Conservation (phyloP, 2,329 filamentous ascomycete genomes). For the Lasiodiplodia hormozganensis region DNA sequence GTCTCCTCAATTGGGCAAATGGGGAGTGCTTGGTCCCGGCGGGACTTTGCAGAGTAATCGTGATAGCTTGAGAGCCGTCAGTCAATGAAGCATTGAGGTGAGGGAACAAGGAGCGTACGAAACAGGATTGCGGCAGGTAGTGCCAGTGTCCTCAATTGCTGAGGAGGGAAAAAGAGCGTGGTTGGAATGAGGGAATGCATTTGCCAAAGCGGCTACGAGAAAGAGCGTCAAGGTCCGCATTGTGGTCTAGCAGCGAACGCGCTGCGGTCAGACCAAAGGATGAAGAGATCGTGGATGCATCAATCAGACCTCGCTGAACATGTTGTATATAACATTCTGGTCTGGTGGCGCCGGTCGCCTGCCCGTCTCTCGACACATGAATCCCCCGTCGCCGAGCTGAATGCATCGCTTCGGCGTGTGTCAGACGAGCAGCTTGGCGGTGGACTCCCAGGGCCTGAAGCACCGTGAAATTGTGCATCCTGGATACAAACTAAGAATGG, state of each 20-base stretch:
- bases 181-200: background rate
- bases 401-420: background rate
- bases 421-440: background rate
- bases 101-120: background rate
- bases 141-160: background rate
- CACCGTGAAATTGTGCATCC: background rate
- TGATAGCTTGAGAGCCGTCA: background rate
- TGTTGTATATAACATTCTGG: too few relatives aligned
- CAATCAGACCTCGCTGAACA: too few relatives aligned
- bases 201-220: background rate
- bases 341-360: too few relatives aligned
- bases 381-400: background rate
- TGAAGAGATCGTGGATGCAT: background rate
- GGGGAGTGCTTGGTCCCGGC: background rate
- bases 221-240: background rate
- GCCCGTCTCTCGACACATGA: background rate
- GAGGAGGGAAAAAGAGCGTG: background rate
- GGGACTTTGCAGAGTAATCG: conserved; percentile 2
- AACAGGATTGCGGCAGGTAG: background rate
- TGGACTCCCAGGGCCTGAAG: background rate
- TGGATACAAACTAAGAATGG: background rate
- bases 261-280: background rate
- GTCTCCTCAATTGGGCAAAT: background rate
- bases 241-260: background rate
- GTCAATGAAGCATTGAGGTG: background rate